phyloP scores from a whole-genome alignment of 441 rosid species.

The Pelargonium myrrhifolium region DNA sequence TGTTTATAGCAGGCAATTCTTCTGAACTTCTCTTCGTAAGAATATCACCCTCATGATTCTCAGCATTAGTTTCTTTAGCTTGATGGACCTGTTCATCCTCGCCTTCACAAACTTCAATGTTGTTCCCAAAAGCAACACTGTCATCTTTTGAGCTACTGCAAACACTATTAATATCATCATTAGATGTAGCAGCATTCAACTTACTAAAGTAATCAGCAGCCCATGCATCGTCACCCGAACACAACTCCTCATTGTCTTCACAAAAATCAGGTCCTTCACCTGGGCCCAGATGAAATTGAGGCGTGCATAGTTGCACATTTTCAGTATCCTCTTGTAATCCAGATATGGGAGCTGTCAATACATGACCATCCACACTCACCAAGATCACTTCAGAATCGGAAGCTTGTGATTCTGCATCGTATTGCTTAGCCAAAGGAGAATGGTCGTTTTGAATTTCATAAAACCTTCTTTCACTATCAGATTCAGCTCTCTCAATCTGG shows the following conservation, averaged over 20 bases:
- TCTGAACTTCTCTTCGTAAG: conserved; percentile 20
- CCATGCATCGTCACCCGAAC: conserved; percentile 46
- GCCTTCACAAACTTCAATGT: conserved; percentile 28
- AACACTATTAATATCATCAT: conserved; percentile 21
- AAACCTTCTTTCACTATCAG: conserved; percentile 50
- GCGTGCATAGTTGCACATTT: conserved; percentile 46
- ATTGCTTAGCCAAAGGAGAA: conserved; percentile 37
- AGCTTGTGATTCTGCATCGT: conserved; percentile 37
- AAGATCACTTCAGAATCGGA: conserved; percentile 64
- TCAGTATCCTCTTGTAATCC: conserved; percentile 53
- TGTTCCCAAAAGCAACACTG: conserved; percentile 17
- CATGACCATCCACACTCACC: conserved; percentile 76
- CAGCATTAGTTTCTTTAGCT: conserved; percentile 22
- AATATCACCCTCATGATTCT: conserved; percentile 21
- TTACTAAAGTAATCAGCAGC: conserved; percentile 36
- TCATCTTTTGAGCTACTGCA: conserved; percentile 18
- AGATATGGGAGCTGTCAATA: conserved; percentile 67
- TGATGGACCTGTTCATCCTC: conserved; percentile 27
- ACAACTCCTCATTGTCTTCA: conserved; percentile 49
- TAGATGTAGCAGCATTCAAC: conserved; percentile 31
- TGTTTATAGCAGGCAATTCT: conserved; percentile 28
- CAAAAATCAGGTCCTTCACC: conserved; percentile 56
- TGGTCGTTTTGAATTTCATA: conserved; percentile 65
- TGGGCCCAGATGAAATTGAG: conserved; percentile 75
- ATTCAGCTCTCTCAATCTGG: conserved; percentile 58